Evolutionary conservation across 441 rosid genomes (phyloP), one percentile per base, ranked within the genome.

Genomic region (Pelargonium cotyledonis): DNA sequence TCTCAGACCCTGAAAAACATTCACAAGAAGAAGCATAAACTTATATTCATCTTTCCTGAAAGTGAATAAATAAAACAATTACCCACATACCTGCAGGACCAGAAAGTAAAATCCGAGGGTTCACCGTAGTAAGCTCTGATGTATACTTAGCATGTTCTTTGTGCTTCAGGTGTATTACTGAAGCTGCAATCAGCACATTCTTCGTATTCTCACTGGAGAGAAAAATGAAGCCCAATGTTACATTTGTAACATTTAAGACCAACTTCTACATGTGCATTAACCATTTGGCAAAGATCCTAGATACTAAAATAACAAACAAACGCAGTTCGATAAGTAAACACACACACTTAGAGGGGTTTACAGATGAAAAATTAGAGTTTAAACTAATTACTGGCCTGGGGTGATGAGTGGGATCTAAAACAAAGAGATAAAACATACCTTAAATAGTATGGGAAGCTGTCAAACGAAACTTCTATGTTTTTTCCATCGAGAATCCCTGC

Each of bases 81-180:
- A n/a, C 19, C 41, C 51, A 64, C 46, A 75, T 61, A 95, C 99
- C 98, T 75, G 99, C 92, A 68, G 98, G 99, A 72, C 99, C 99
- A 65, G 96, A 91, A 67, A 95, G 81, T 69, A 95, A 71, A 75
- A 95, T 84, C 41, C 99, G 98, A 21, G 98, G 98, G 58, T 86
- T 86, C 65, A 77, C 80, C 35, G 94, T 87, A 23, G 98, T 74
- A 72, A 96, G 89, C 76, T 89, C 91, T 14, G 86, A 79, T 29
- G 89, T 85, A 74, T 82, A 88, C 82, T 96, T 91, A 18, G 84
- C 87, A 70, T 80, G 82, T 72, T 88, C 82, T 78, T 84, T 80
- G 75, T 94, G 88, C 81, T 88, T 91, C 88, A 95, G 85, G 77
- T 88, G 96, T 63, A 90, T 75, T 71, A 78, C 91, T 67, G 96